Evolutionary conservation across 306 rosid species (phyloP), one percentile per base, ranked within the genome.

Genomic region (Crataegus laevigata): DNA sequence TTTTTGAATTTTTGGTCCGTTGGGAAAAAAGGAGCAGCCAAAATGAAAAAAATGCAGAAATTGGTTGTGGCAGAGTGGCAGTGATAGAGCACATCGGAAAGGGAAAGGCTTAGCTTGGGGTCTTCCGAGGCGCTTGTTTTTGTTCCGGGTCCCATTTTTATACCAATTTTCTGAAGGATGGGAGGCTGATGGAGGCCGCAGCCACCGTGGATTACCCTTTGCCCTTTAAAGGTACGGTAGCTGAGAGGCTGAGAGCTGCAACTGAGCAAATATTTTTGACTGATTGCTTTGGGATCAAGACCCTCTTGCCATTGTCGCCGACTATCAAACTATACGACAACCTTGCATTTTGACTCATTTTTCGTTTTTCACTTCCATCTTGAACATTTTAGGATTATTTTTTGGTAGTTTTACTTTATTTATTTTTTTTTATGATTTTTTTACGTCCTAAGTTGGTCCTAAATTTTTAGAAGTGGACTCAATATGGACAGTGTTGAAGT

Each of bases 21-120:
- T 76, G 47, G 68, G 26, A 30, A 29, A 29, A 32, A 32, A 22
- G 32, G n/a, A 73, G 70, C 14, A 66, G 62, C 50, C 40, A 38
- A 79, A 36, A 36, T 36, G 12, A 30, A 47, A 74, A 52, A 52
- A 19, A 19, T 21, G 11, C 15, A 52, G 22, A 52, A 52, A 5
- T 21, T 18, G 58, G 4, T 19, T 18, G 24, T 21, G 11, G 25
- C 73, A 74, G 78, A 18, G 76, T 43, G 55, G 68, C 71, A 70
- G 82, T 32, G 82, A 78, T 7, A 69, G 68, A 75, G 63, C 81
- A 78, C 81, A 36, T 73, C 78, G 75, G 57, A 61, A 32, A 43
- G 75, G 4, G 26, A 21, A 34, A 42, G 17, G 52, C 22, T 13
- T 8, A 61, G 72, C 55, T 11, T 36, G 63, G 76, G 66, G 8